Conservation (phyloP, 352 stramenopile genomes). For the Phytophthora ramorum region DNA sequence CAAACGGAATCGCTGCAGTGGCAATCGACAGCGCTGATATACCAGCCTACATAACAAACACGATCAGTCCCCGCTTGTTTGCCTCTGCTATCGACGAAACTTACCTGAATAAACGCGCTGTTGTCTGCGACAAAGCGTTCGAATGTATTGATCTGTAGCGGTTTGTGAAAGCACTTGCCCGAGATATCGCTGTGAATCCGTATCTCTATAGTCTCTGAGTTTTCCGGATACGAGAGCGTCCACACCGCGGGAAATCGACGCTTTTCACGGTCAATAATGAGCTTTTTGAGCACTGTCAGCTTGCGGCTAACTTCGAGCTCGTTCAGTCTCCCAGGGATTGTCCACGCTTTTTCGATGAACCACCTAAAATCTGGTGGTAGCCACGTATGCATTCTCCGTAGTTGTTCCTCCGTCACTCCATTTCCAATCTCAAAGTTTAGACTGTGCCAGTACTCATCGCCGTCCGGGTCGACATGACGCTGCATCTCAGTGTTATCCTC, state of each 20-base stretch:
- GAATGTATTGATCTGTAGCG: slow-evolving; percentile 3
- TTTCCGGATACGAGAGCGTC: slow-evolving; percentile 3
- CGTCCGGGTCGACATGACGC: neutral
- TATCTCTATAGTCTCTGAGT: slow-evolving; percentile 1
- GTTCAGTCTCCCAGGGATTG: neutral
- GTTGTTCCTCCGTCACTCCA: neutral
- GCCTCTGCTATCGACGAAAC: neutral
- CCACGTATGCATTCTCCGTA: neutral
- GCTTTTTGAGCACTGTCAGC: slow-evolving; percentile 3
- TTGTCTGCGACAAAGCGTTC: neutral
- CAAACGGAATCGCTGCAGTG: slow-evolving; percentile 2
- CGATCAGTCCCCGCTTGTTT: neutral
- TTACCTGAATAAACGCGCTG: slow-evolving; percentile 7
- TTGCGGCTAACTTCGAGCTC: neutral
- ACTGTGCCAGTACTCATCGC: neutral
- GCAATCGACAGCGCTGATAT: slow-evolving; percentile 10
- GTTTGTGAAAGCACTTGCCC: slow-evolving; percentile 15
- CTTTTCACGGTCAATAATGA: neutral
- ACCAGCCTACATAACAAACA: slow-evolving; percentile 4
- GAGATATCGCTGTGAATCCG: slow-evolving; percentile 23
- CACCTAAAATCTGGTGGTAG: slow-evolving; percentile 18
- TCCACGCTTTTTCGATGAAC: slow-evolving; percentile 8
- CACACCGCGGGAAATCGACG: slow-evolving; percentile 5
- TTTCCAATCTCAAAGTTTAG: neutral
- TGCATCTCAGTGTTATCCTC: neutral